phyloP scores from a whole-genome alignment of 768 basidiomycete genomes.

The Lanmaoa rubissima region DNA sequence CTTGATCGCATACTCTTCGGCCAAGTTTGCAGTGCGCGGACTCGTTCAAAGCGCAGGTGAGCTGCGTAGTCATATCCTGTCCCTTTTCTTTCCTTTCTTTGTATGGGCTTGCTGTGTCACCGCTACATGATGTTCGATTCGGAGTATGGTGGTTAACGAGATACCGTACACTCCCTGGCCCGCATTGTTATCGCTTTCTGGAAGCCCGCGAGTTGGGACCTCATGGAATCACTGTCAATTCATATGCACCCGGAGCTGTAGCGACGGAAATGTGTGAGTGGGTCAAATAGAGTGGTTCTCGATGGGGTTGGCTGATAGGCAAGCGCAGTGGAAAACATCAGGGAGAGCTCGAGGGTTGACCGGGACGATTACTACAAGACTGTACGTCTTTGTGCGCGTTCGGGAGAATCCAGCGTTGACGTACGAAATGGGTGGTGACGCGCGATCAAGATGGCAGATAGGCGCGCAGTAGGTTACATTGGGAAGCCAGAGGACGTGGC shows the following conservation, averaged over 20 bases:
- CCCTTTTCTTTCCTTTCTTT: neutral
- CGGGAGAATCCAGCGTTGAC: neutral
- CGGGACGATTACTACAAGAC: neutral
- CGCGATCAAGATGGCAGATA: neutral
- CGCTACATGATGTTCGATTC: conserved; percentile 2
- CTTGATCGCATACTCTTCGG: conserved; percentile 13
- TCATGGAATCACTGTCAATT: conserved; percentile 27
- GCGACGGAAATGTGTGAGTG: conserved; percentile 25
- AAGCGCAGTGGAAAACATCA: neutral
- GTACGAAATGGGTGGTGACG: neutral
- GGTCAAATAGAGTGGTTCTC: neutral
- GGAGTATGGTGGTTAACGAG: conserved; percentile 3
- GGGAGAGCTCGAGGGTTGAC: neutral
- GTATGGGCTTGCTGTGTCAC: neutral
- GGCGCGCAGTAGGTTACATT: conserved; percentile 6
- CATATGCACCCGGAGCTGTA: conserved; percentile 32
- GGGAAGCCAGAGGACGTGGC: conserved; percentile 23
- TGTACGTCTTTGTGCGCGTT: neutral
- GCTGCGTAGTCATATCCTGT: neutral
- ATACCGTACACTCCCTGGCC: neutral
- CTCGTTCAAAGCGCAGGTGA: conserved; percentile 17
- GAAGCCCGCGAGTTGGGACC: conserved; percentile 27
- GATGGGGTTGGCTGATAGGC: neutral
- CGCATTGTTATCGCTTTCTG: conserved; percentile 7
- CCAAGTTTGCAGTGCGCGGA: conserved; percentile 13